Evolutionary conservation across 2,329 filamentous ascomycete genomes (phyloP), one percentile per base, ranked within the genome.

Genomic region (Colletotrichum tropicicola): DNA sequence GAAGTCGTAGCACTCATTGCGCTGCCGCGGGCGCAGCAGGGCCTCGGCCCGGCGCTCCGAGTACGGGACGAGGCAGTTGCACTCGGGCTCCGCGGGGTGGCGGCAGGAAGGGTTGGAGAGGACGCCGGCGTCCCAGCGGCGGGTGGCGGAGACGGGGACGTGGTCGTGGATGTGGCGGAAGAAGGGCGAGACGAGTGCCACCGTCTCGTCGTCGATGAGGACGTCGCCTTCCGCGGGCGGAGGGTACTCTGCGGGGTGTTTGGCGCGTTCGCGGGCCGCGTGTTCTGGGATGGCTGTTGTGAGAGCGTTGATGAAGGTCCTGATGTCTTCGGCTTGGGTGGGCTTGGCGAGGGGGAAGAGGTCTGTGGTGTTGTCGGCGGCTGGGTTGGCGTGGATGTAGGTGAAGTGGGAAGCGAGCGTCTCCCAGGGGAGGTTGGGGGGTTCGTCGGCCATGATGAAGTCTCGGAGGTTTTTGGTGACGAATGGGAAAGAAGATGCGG

Each of bases 251-350:
- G 23, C 37, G 10, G 28, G 6, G 27, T 55, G 35, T 2, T 45
- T 45, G 25, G 23, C 37, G 10, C 39, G 52, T n/a, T 55, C 52
- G 13, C 13, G 27, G 3, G 27, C 1, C 9, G 52, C 43, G 1
- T 45, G 27, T 12, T 45, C 6, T 0, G 13, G 3, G 27, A 55
- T 44, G 12, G 59, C 51, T 6, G 43, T 44, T 45, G 58, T 57
- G 47, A 70, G 70, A 54, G 66, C 54, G 7, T 30, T 47, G 28
- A 70, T 57, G 47, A 70, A 70, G 57, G 66, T 51, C 5, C 28
- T 47, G 28, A 70, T 45, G 39, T 63, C 44, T 9, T 64, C 59
- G 17, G 41, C 60, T 47, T 68, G 68, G 10, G 45, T 49, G 3
- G 59, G 45, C 39, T 55, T 48, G 51, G 32, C 41, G 37, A 53